phyloP scores from a whole-genome alignment of 176 grass and related monocot species.

The Calamus simplicifolius region DNA sequence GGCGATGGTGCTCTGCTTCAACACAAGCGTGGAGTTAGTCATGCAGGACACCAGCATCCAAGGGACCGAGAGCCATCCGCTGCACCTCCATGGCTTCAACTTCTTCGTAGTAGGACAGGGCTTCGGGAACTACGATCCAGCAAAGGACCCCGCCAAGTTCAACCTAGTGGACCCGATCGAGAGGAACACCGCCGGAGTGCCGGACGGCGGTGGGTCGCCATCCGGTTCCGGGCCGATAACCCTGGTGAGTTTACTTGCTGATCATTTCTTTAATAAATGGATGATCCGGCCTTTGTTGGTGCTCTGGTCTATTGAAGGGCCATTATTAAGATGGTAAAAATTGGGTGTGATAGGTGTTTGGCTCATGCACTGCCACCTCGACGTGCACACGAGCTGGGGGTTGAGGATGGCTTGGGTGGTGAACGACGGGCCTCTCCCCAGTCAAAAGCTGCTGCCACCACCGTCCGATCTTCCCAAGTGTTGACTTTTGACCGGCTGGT shows the following conservation, averaged over 20 bases:
- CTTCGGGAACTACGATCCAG: constrained; percentile 47
- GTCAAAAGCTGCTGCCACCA: constrained; percentile 52
- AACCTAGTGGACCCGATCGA: constrained; percentile 59
- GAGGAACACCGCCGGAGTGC: constrained; percentile 60
- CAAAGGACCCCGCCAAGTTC: constrained; percentile 27
- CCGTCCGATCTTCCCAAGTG: constrained; percentile 57
- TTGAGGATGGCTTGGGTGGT: constrained; percentile 72
- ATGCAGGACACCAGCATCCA: constrained; percentile 64
- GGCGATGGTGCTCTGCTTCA: constrained; percentile 46
- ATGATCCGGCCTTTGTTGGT: no score
- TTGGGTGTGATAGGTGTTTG: constrained; percentile 36
- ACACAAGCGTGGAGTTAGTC: constrained; percentile 70
- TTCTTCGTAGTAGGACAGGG: constrained; percentile 62
- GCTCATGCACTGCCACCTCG: constrained; percentile 70
- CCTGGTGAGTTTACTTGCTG: constrained; percentile 29
- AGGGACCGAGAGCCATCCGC: constrained; percentile 61
- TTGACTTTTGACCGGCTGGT: constrained; percentile 1
- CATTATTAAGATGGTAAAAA: no score
- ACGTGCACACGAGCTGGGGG: constrained; percentile 73
- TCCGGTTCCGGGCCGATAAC: constrained; percentile 70
- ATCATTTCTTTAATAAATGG: background rate
- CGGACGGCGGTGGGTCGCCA: constrained; percentile 55
- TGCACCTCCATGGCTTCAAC: constrained; percentile 66
- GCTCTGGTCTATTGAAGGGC: no score
- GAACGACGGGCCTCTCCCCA: constrained; percentile 42